Base-by-base conservation (phyloP, 345 rosid genomes). In the Firmiana major region DNA sequence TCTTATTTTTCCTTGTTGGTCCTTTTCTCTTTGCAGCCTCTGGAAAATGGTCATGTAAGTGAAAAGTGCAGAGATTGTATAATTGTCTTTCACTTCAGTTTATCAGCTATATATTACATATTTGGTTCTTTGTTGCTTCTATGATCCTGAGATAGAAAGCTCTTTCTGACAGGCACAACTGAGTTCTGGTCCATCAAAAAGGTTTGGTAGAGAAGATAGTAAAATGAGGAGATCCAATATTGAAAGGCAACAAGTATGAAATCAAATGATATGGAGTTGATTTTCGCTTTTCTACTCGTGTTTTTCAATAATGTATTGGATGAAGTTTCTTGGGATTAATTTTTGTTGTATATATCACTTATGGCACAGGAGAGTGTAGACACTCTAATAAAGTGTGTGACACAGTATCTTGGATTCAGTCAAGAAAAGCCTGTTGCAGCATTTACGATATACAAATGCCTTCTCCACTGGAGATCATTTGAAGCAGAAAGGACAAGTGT, bases 401-500 rank as follows among this genome's bases (percentile, higher is more conserved):
- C 81, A 28, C 83, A 84, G 71, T 74, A 93, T 80, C 71, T 92
- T 6, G 98, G 99, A 48, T 93, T 88, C 80, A 89, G 91, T 84
- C 84, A 89, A 62, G 96, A 90, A 42, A 89, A 88, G 79, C 97
- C 99, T 31, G 85, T 92, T 79, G 97, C 97, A 45, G 93, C 97
- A 63, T 81, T 90, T 82, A 93, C 97, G 55, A 88, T 93, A 36
- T 95, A 95, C 85, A 93, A 85, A 85, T 95, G 99, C 82, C 97
- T 95, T 83, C 89, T 95, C 67, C 88, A 90, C 77, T 93, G 99
- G 97, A 91, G 80, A 86, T 81, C 89, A 64, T 91, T 96, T 79
- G 99, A 93, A 87, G 94, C 92, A 68, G 98, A 96, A 78, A 93
- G 84, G 85, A 93, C 97, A 48, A 96, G 91, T 81, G 89, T 93